A percentile compares a stretch with the other conserved stretches of the same genome.
These are phyloP conservation scores for Aspergillus latus DNA, from an alignment of 2,329 filamentous ascomycete species.

Conservation along the genomic window DNA sequence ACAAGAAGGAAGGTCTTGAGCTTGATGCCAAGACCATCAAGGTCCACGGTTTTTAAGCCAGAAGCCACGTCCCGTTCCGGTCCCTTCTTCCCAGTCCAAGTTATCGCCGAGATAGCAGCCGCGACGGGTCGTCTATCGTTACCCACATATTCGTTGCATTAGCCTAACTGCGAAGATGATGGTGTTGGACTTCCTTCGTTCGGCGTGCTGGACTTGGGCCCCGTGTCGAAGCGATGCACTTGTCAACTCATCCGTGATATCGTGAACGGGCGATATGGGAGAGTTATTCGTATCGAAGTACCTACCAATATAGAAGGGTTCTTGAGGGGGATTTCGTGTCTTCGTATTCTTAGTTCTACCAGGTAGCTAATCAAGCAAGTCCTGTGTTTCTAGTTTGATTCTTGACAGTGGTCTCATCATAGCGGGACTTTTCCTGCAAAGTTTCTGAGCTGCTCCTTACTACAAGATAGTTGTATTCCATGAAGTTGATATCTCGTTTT, in stretches of 20 bases:
- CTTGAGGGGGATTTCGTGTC: constrained; percentile 12
- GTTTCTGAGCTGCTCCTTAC: too few relatives aligned
- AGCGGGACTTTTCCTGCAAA: too few relatives aligned
- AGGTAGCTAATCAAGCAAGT: constrained; percentile 10
- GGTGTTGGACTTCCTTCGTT: constrained; percentile 26
- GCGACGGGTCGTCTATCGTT: constrained; percentile 29
- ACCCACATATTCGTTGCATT: constrained; percentile 23
- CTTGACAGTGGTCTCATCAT: too few relatives aligned
- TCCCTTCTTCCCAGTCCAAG: constrained; percentile 44
- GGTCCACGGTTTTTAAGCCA: constrained; percentile 56
- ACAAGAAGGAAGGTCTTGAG: constrained; percentile 92
- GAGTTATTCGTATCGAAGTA: constrained; percentile 17
- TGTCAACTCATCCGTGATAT: constrained; percentile 23
- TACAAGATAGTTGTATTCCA: too few relatives aligned
- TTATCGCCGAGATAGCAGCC: constrained; percentile 38
- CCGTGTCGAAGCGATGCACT: constrained; percentile 31
- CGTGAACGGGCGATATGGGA: constrained; percentile 23
- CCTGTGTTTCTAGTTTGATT: background rate
- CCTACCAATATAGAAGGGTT: constrained; percentile 12
- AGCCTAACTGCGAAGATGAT: constrained; percentile 22
- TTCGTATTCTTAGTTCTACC: constrained; percentile 9
- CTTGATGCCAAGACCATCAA: constrained; percentile 97
- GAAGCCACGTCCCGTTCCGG: constrained; percentile 43
- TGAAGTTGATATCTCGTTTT: too few relatives aligned
- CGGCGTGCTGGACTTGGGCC: constrained; percentile 34